phyloP scores from a whole-genome alignment of 129 eudicot genomes.

The Glebionis coronaria region DNA sequence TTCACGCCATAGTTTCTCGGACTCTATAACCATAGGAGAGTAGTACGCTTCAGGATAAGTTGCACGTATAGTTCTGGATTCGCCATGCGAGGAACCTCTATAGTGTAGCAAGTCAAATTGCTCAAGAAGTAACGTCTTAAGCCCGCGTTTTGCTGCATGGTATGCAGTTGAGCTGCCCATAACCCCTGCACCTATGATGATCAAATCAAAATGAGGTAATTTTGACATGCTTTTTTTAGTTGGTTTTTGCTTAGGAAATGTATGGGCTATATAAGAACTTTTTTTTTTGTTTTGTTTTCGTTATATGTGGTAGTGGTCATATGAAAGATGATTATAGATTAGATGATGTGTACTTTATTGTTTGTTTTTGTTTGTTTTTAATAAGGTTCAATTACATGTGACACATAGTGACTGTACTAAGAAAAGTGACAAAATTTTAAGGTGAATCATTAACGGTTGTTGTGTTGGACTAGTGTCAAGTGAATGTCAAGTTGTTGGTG shows the following conservation, averaged over 20 bases:
- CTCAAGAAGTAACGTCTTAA: slow-evolving; percentile 58
- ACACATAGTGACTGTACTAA: neutral
- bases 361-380: neutral
- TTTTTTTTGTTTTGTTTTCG: no score
- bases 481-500: no score
- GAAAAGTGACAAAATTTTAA: slow-evolving; percentile 5
- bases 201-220: slow-evolving; percentile 42
- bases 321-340: neutral
- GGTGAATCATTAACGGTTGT: neutral
- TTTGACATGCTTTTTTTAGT: slow-evolving; percentile 7
- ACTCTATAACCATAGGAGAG: slow-evolving; percentile 47
- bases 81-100: slow-evolving; percentile 99
- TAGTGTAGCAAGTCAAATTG: slow-evolving; percentile 88
- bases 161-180: slow-evolving; percentile 91
- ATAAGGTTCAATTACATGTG: neutral
- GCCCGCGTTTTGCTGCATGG: slow-evolving; percentile 51
- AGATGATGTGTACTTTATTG: neutral
- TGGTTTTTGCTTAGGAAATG: no score
- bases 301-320: neutral
- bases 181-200: slow-evolving; percentile 79
- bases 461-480: no score
- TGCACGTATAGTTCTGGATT: slow-evolving; percentile 76
- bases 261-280: no score
- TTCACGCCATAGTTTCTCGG: slow-evolving; percentile 16
- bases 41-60: slow-evolving; percentile 91